Evolutionary conservation across 2,329 filamentous ascomycete species (phyloP).

Genomic region (Chalara sp.): DNA sequence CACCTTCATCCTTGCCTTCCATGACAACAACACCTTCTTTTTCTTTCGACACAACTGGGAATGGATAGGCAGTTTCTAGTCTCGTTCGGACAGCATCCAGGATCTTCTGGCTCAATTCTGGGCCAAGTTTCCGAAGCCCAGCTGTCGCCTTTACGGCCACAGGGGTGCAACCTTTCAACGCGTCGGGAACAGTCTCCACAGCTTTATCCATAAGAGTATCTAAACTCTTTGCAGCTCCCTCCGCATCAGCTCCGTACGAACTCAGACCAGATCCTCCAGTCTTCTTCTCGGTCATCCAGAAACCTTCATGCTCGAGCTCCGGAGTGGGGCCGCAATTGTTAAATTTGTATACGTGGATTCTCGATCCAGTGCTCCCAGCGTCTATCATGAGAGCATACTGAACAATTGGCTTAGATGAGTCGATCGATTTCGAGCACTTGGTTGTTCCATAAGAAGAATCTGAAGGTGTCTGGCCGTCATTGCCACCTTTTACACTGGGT

Average conservation of each 20-base stretch:
- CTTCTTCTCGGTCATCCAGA: slow-evolving; percentile 86
- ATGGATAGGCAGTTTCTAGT: slow-evolving; percentile 85
- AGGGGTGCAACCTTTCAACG: slow-evolving; percentile 85
- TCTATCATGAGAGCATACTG: slow-evolving; percentile 99
- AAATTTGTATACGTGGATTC: slow-evolving; percentile 98
- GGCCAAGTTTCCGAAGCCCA: slow-evolving; percentile 79
- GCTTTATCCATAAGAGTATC: slow-evolving; percentile 85
- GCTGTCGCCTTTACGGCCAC: slow-evolving; percentile 98
- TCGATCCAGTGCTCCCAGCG: slow-evolving; percentile 92
- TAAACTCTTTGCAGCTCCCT: slow-evolving; percentile 82
- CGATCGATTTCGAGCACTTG: slow-evolving; percentile 76
- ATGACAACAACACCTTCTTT: slow-evolving; percentile 91
- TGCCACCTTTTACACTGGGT: slow-evolving; percentile 6
- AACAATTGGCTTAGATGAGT: slow-evolving; percentile 84
- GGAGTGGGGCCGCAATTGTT: slow-evolving; percentile 97
- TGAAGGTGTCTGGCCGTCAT: slow-evolving; percentile 44
- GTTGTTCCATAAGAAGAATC: slow-evolving; percentile 60
- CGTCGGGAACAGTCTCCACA: slow-evolving; percentile 75
- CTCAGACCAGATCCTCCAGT: slow-evolving; percentile 70
- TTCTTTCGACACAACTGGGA: slow-evolving; percentile 82
- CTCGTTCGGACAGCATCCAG: slow-evolving; percentile 76
- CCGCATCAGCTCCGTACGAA: slow-evolving; percentile 78
- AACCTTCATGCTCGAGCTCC: slow-evolving; percentile 86
- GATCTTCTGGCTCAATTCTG: slow-evolving; percentile 75
- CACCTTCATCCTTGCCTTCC: slow-evolving; percentile 94